Base-by-base conservation (phyloP, 176 grass and related monocot genomes). In the Zea mays region DNA sequence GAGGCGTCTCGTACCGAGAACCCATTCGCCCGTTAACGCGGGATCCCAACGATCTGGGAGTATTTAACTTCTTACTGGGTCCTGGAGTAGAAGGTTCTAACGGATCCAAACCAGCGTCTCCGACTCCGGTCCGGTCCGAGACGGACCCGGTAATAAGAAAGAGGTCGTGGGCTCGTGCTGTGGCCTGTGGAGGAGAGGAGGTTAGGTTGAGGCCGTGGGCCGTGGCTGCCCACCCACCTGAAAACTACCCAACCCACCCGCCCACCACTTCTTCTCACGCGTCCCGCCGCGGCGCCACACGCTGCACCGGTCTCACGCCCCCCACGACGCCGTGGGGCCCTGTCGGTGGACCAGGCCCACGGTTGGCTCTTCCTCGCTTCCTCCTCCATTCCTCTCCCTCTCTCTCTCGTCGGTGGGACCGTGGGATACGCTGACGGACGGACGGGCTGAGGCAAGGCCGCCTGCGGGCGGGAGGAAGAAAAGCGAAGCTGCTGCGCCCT, bases 281-380 rank as follows among this genome's bases (percentile, higher is more conserved):
- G 10, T 13, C 68, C 45, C 45, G 68, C 68, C 27, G 2, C 6
- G 13, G 12, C 21, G 48, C 69, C 69, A 52, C 47, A 37, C 47
- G 7, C 65, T 68, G 16, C 46, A 52, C 61, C 62, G 13, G 35
- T 0, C 62, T 33, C 57, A 10, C 56, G n/a, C 56, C n/a, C 4
- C n/a, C n/a, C 62, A 4, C 46, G 75, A 78, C 75, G 17, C 47
- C 0, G 9, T 67, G 76, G n/a, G n/a, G n/a, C n/a, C n/a, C n/a
- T n/a, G n/a, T n/a, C n/a, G n/a, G n/a, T 27, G 75, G 62, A 78
- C 73, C 73, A 62, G 40, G 73, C 41, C 46, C 75, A 78, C 73
- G 55, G 39, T 16, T 5, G 55, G 8, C 10, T 16, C 67, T 8
- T 34, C 43, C 65, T 20, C 20, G 0, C 27, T 69, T 39, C 13